Conservation (phyloP, 352 stramenopile genomes). For the Phytopythium sindhum region DNA sequence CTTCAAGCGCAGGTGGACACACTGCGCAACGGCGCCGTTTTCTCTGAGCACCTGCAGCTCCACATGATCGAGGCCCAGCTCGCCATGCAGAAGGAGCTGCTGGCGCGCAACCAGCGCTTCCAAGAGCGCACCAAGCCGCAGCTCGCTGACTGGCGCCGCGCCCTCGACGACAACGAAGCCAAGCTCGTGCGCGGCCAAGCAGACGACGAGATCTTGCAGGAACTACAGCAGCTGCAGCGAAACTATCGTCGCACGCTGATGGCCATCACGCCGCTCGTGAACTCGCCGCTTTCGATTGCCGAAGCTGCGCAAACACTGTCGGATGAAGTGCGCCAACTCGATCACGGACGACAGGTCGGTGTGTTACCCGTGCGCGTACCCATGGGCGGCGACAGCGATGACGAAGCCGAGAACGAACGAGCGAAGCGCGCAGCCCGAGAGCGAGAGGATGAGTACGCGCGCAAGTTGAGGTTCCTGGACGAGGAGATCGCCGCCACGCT, state of each 20-base stretch:
- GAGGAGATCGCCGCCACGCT: slow-evolving; percentile 67
- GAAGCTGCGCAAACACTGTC: slow-evolving; percentile 52
- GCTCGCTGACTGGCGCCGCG: slow-evolving; percentile 64
- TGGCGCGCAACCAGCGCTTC: slow-evolving; percentile 63
- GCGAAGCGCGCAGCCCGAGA: neutral
- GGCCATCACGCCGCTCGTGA: slow-evolving; percentile 52
- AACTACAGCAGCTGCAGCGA: slow-evolving; percentile 61
- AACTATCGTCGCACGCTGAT: slow-evolving; percentile 60
- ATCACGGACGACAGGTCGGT: slow-evolving; percentile 43
- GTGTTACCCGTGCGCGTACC: slow-evolving; percentile 29
- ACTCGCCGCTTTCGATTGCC: slow-evolving; percentile 52
- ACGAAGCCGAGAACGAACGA: slow-evolving; percentile 24
- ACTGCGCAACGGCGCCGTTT: slow-evolving; percentile 44
- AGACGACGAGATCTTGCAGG: slow-evolving; percentile 57
- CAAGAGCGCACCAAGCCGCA: slow-evolving; percentile 66
- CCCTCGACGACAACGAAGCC: slow-evolving; percentile 56
- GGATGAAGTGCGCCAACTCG: slow-evolving; percentile 57
- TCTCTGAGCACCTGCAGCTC: slow-evolving; percentile 54
- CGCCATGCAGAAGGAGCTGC: slow-evolving; percentile 62
- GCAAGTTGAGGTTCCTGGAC: slow-evolving; percentile 59
- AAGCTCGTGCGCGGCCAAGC: slow-evolving; percentile 50
- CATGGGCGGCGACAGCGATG: slow-evolving; percentile 10
- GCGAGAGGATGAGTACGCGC: slow-evolving; percentile 43
- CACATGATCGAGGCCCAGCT: slow-evolving; percentile 52
- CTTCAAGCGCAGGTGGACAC: slow-evolving; percentile 57